Evolutionary conservation across 805 yeast genomes (phyloP).

Genomic region (Kazachstania psychrophila): DNA sequence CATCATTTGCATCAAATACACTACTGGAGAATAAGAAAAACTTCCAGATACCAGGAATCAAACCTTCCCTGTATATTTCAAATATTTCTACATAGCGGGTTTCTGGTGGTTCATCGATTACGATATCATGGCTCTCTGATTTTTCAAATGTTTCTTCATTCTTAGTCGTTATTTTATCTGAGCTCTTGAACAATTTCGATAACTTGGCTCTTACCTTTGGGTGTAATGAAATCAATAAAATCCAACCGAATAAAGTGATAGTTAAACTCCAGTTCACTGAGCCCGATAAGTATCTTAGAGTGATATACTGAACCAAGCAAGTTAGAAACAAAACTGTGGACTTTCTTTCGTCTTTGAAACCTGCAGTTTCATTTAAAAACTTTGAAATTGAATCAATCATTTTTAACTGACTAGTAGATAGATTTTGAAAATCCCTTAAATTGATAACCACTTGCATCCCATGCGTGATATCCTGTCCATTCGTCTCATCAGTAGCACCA

Average conservation of each 20-base stretch:
- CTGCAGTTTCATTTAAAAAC: conserved; percentile 52
- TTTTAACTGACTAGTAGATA: conserved; percentile 46
- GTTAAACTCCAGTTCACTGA: conserved; percentile 58
- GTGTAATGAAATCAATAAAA: conserved; percentile 42
- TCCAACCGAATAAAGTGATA: conserved; percentile 54
- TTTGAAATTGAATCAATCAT: conserved; percentile 43
- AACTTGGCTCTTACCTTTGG: conserved; percentile 37
- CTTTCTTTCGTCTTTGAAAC: conserved; percentile 58
- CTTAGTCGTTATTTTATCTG: conserved; percentile 12
- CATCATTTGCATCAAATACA: conserved; percentile 45
- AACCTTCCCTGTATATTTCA: conserved; percentile 61
- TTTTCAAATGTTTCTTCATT: conserved; percentile 26
- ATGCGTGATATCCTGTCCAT: conserved; percentile 9
- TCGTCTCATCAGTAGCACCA: conserved; percentile 2
- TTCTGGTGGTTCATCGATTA: conserved; percentile 64
- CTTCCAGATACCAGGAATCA: conserved; percentile 53
- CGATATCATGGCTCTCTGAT: conserved; percentile 27
- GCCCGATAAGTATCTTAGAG: conserved; percentile 36
- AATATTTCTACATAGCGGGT: conserved; percentile 59
- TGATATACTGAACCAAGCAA: conserved; percentile 32
- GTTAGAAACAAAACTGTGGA: conserved; percentile 53
- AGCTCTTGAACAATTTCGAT: neutral
- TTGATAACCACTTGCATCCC: conserved; percentile 42
- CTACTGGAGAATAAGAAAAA: conserved; percentile 47
- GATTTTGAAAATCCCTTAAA: conserved; percentile 64